These are phyloP conservation scores for Ceratocystis lukuohia DNA, from an alignment of 2,329 filamentous ascomycete species.

Conservation along the genomic window DNA sequence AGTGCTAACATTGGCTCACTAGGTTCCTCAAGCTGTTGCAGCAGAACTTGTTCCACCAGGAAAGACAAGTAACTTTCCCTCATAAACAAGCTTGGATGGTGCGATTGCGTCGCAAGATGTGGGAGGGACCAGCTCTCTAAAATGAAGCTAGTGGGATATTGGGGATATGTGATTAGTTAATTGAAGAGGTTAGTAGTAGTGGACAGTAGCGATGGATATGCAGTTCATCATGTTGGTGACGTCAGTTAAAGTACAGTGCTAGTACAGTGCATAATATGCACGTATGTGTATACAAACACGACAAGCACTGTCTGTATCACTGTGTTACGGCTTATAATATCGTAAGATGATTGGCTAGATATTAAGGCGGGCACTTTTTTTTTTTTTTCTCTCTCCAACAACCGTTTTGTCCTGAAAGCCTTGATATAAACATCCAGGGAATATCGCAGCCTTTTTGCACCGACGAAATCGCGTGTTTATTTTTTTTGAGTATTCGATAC, in stretches of 20 bases:
- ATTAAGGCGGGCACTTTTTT: neutral
- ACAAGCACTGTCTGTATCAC: neutral
- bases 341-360: conserved; percentile 7
- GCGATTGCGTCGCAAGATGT: conserved; percentile 64
- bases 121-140: conserved; percentile 54
- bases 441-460: neutral
- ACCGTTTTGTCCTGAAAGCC: neutral
- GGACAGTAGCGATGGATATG: too few relatives aligned
- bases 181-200: neutral
- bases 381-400: neutral
- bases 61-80: conserved; percentile 72
- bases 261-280: neutral
- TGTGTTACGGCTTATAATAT: neutral
- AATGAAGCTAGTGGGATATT: neutral
- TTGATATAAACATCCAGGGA: neutral
- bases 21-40: conserved; percentile 49
- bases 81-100: conserved; percentile 89
- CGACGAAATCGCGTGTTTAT: neutral
- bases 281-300: neutral
- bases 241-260: neutral
- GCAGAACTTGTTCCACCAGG: conserved; percentile 66
- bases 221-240: neutral
- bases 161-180: neutral
- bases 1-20: neutral
- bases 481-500: too few relatives aligned